Evolutionary conservation across 2,329 filamentous ascomycete species (phyloP).

Genomic region (Aspergillus niger): DNA sequence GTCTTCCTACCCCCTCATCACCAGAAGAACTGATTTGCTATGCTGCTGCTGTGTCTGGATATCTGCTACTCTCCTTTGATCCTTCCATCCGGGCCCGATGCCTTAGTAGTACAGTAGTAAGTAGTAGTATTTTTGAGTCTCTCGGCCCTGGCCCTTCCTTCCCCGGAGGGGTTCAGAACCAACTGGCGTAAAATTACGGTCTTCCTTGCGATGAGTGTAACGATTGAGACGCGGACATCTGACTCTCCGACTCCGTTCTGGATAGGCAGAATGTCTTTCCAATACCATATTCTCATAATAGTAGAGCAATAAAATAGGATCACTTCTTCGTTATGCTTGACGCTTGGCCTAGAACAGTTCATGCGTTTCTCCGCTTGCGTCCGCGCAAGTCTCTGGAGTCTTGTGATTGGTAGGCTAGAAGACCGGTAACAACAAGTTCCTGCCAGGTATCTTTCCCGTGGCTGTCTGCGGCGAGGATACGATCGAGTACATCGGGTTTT

Average conservation of each 20-base stretch:
- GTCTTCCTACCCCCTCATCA: background rate
- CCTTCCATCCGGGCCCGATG: background rate
- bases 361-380: conserved; percentile 11
- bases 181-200: background rate
- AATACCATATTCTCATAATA: background rate
- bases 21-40: background rate
- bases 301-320: background rate
- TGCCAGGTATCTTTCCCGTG: conserved; percentile 24
- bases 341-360: conserved; percentile 6
- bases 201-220: background rate
- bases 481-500: conserved; percentile 17
- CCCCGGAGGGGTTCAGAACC: background rate
- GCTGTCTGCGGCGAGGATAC: conserved; percentile 25
- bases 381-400: conserved; percentile 1
- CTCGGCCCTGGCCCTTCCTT: background rate
- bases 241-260: background rate
- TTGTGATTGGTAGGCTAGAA: conserved; percentile 11
- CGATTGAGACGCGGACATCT: background rate
- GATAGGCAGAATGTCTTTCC: background rate
- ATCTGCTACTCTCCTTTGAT: background rate
- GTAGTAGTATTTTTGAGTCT: background rate
- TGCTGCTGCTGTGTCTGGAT: background rate
- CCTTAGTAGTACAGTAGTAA: background rate
- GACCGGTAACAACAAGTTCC: conserved; percentile 21
- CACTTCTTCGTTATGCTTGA: conserved; percentile 1